These are phyloP conservation scores for Allium sativum DNA, from an alignment of 106 monocot species.

Conservation along the genomic window DNA sequence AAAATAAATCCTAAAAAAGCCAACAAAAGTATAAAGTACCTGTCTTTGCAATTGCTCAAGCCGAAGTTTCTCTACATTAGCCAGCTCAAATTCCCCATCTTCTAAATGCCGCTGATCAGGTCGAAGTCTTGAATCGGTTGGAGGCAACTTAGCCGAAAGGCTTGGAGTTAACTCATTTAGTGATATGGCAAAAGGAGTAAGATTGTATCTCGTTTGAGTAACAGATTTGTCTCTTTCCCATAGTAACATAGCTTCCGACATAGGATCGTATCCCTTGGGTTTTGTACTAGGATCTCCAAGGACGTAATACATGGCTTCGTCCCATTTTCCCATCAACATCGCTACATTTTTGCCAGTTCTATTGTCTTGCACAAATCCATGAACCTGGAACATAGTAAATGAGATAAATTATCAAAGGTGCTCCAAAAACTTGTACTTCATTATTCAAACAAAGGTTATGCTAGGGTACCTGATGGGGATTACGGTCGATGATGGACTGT, in stretches of 20 bases:
- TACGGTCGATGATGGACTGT: constrained; percentile 89
- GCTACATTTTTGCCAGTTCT: constrained; percentile 81
- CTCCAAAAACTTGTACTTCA: too few species aligned
- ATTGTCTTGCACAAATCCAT: constrained; percentile 91
- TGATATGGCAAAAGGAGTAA: constrained; percentile 88
- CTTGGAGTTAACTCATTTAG: constrained; percentile 65
- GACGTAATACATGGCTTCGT: constrained; percentile 92
- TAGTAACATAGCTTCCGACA: constrained; percentile 88
- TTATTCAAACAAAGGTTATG: neutral
- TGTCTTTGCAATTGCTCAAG: constrained; percentile 95
- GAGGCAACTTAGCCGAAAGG: constrained; percentile 59
- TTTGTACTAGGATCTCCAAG: constrained; percentile 81
- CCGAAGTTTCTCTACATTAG: constrained; percentile 91
- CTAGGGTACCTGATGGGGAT: constrained; percentile 74
- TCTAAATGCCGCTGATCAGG: constrained; percentile 90
- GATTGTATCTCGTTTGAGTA: constrained; percentile 70
- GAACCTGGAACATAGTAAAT: constrained; percentile 37
- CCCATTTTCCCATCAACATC: constrained; percentile 93
- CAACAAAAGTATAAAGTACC: constrained; percentile 21
- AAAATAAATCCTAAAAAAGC: too few species aligned
- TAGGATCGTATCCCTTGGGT: constrained; percentile 84
- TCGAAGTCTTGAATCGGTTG: constrained; percentile 79
- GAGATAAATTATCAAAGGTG: neutral
- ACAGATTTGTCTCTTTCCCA: constrained; percentile 76
- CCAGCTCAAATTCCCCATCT: constrained; percentile 92